Conservation (phyloP, 805 yeast species). For the Debaryomyces maramus region DNA sequence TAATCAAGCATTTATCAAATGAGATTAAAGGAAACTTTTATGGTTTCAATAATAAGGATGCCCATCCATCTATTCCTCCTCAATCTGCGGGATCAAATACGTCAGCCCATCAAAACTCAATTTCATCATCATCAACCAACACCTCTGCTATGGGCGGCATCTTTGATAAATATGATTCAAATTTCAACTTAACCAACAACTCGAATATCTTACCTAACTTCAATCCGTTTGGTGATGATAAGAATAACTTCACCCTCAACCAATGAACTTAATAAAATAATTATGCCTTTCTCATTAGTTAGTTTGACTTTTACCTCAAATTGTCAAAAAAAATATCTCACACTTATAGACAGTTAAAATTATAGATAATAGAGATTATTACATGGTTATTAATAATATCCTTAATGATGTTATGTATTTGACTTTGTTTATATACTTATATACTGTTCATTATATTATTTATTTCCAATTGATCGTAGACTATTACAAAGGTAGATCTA, state of each 20-base stretch:
- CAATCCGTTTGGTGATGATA: constrained; percentile 9
- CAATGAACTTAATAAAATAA: background rate
- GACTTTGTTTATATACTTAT: background rate
- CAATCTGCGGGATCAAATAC: background rate
- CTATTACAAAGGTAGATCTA: too few relatives aligned
- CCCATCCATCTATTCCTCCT: background rate
- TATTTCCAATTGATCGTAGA: too few relatives aligned
- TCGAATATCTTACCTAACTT: constrained; percentile 7
- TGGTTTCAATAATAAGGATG: constrained; percentile 30
- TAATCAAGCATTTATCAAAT: constrained; percentile 43
- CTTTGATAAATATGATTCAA: background rate
- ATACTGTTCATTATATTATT: background rate
- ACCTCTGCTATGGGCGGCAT: constrained; percentile 1
- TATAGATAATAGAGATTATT: background rate
- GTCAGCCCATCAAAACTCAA: background rate
- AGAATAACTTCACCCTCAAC: constrained; percentile 5
- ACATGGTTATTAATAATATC: background rate
- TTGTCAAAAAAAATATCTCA: background rate
- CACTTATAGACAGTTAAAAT: background rate
- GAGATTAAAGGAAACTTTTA: constrained; percentile 45
- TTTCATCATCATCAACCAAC: background rate
- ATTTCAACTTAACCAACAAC: background rate
- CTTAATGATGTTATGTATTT: background rate
- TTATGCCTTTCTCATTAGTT: background rate
- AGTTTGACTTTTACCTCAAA: background rate